These are phyloP conservation scores for Ceratocystis ficicola DNA, from an alignment of 2,329 filamentous ascomycete genomes.

Conservation along the genomic window DNA sequence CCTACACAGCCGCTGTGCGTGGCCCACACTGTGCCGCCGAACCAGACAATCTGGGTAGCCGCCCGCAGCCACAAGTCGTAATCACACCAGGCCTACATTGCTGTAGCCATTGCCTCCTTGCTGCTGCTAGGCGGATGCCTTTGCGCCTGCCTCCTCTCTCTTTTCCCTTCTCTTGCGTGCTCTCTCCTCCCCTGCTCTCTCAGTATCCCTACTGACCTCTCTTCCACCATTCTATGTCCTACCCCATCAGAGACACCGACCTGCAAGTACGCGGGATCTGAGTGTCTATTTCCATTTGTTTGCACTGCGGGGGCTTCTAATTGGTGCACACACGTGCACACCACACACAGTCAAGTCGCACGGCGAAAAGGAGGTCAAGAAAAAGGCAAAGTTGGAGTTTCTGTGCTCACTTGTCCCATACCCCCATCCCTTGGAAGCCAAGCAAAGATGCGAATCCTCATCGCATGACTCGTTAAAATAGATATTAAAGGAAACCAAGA, in stretches of 20 bases:
- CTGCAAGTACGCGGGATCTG: slow-evolving; percentile 27
- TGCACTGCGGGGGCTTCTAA: not conserved
- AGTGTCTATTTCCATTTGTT: slow-evolving; percentile 11
- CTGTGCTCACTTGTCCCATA: not conserved
- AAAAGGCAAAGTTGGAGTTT: not conserved
- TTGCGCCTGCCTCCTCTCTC: not conserved
- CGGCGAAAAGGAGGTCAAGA: slow-evolving; percentile 3
- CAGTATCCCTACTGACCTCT: not conserved
- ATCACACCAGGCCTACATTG: not conserved
- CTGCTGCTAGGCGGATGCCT: not conserved
- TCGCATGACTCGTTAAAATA: too few relatives aligned
- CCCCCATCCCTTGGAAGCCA: too few relatives aligned
- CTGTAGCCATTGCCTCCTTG: not conserved
- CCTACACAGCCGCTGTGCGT: not conserved
- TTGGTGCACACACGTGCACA: not conserved
- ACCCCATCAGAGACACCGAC: slow-evolving; percentile 27
- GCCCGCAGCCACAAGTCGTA: not conserved
- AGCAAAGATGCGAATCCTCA: too few relatives aligned
- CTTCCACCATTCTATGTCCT: slow-evolving; percentile 22
- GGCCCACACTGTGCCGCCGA: not conserved
- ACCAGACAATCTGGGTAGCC: not conserved
- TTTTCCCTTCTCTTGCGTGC: not conserved
- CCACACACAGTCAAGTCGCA: not conserved
- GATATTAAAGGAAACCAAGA: not conserved
- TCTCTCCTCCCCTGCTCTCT: not conserved